phyloP scores from a whole-genome alignment of 2,329 filamentous ascomycete species.

The Pyricularia grisea region DNA sequence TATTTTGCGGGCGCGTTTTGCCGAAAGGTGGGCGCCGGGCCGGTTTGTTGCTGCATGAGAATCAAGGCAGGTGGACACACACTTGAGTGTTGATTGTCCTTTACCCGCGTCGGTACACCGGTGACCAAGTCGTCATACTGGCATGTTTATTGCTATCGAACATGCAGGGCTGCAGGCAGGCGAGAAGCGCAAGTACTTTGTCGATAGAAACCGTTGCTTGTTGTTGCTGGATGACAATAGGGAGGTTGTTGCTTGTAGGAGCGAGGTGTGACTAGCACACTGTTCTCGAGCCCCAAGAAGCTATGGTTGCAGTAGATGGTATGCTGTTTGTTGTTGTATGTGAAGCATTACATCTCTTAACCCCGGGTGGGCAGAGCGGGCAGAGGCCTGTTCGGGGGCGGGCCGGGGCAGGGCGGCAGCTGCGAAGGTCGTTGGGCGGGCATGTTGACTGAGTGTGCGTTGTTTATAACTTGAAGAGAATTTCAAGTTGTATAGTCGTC shows the following conservation, averaged over 20 bases:
- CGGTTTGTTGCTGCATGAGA: not conserved
- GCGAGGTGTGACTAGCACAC: not conserved
- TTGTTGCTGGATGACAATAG: not conserved
- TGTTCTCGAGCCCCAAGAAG: not conserved
- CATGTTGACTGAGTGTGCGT: constrained; percentile 24
- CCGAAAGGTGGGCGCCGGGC: not conserved
- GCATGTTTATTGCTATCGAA: not conserved
- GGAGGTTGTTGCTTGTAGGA: not conserved
- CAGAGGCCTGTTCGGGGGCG: constrained; percentile 54
- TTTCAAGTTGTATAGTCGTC: not conserved
- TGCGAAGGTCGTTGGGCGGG: constrained; percentile 54
- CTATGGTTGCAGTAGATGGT: not conserved
- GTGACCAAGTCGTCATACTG: not conserved
- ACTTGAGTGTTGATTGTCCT: not conserved
- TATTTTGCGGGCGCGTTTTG: not conserved
- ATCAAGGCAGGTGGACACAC: not conserved
- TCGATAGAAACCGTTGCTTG: not conserved
- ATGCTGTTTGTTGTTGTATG: not conserved
- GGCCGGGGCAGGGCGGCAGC: constrained; percentile 58
- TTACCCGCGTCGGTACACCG: not conserved
- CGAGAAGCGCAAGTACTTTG: not conserved
- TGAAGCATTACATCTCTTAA: constrained; percentile 22
- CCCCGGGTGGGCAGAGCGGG: constrained; percentile 55
- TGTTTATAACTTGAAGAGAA: not conserved
- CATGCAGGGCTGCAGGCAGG: not conserved